Evolutionary conservation across 1,284 basidiomycete genomes (phyloP), one percentile per base, ranked within the genome.

Genomic region (Naganishia cerealis): DNA sequence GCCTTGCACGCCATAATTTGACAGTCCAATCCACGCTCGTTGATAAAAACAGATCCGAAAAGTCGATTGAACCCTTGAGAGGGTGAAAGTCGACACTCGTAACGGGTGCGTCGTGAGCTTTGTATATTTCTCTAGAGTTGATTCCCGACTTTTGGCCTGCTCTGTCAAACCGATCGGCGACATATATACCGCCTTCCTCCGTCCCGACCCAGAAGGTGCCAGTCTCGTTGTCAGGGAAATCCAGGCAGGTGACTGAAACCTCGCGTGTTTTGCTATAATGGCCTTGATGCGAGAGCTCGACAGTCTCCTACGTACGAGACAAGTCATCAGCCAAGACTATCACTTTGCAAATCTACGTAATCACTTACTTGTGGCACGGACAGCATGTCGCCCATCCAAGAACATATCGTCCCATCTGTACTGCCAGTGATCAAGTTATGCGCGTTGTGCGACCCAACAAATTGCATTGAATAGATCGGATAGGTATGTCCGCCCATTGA

Each of bases 311-410:
- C 29, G 73, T 33, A 21, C 33, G 36, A n/a, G 40, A 3, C 15
- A 65, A 1, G 15, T 42, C 18, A 1, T 46, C 43, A 53, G 46
- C 18, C 12, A 38, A 46, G 29, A 38, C 26, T 9, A 33, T 42
- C 33, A 26, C 15, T 13, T 5, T 18, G 24, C 13, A 18, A 26
- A 29, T 4, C 36, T 1, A 16, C 53, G 16, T n/a, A 72, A 78
- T 26, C 74, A 42, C 65, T 63, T 48, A 91, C 91, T 84, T 95
- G 93, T 4, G 96, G 96, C 75, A 94, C 90, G 1, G 94, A 92
- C 40, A 99, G 87, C 94, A 99, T 97, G 81, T 99, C 96, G 2
- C 97, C 90, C 46, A 95, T 84, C 96, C 96, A 99, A 76, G 90
- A 92, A 79, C 96, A 99, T 3, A 99, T 91, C 26, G 90, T 90